phyloP scores from a whole-genome alignment of 176 grass and related monocot species.

The Sorghum bicolor region DNA sequence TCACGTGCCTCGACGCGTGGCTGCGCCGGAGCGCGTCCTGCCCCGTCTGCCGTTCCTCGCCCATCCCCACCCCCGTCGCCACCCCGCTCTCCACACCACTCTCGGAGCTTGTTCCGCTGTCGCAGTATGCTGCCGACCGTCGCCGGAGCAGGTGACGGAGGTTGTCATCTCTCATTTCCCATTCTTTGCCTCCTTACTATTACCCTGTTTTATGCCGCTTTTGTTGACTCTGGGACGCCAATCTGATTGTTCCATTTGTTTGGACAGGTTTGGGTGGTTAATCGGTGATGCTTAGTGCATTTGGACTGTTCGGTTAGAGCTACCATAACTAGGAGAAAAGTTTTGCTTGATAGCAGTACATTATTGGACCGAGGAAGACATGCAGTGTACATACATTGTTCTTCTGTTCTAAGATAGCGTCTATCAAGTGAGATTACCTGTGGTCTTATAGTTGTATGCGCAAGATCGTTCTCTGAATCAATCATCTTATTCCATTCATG shows the following conservation, averaged over 20 bases:
- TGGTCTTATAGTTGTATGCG: constrained; percentile 16
- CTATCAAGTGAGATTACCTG: constrained; percentile 18
- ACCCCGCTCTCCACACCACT: constrained; percentile 82
- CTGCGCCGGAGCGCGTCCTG: constrained; percentile 80
- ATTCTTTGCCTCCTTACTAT: background rate
- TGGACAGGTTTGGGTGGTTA: constrained; percentile 8
- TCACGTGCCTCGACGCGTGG: constrained; percentile 90
- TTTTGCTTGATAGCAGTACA: constrained; percentile 34
- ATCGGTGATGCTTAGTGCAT: background rate
- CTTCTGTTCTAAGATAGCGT: constrained; percentile 23
- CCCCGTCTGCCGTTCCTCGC: constrained; percentile 85
- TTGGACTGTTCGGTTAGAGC: background rate
- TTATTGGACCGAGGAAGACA: constrained; percentile 18
- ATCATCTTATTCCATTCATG: constrained; percentile 13
- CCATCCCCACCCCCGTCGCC: constrained; percentile 65
- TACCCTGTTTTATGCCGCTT: background rate
- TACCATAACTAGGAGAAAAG: constrained; percentile 6
- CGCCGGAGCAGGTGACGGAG: constrained; percentile 56
- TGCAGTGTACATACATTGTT: constrained; percentile 52
- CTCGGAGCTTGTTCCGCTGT: constrained; percentile 79
- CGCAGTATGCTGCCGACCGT: constrained; percentile 83
- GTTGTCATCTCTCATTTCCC: background rate
- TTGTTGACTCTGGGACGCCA: background rate
- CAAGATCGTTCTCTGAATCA: constrained; percentile 5
- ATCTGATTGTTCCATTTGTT: background rate